phyloP scores from a whole-genome alignment of 192 early-diverging fungal species.

The Entomortierella chlamydospora region DNA sequence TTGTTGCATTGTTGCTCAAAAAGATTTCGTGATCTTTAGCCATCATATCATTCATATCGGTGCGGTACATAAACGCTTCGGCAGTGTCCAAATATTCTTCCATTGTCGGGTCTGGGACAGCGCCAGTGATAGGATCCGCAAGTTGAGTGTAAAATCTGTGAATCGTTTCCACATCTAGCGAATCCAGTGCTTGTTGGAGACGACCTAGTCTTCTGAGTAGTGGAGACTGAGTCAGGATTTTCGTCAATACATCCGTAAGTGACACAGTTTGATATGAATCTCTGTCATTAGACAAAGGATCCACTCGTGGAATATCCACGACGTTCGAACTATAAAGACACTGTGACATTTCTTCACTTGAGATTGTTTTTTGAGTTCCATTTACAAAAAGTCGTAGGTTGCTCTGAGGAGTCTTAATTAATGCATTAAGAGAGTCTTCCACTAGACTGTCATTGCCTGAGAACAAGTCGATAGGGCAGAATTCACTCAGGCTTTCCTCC shows the following conservation, averaged over 20 bases:
- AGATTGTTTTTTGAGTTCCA: constrained; percentile 31
- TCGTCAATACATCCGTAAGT: constrained; percentile 46
- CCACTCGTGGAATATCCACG: neutral
- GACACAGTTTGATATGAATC: neutral
- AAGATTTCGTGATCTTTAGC: constrained; percentile 27
- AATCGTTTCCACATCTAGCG: constrained; percentile 68
- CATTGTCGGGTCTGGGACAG: constrained; percentile 45
- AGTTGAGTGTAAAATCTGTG: constrained; percentile 28
- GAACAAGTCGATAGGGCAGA: constrained; percentile 80
- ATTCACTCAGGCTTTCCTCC: constrained; percentile 46
- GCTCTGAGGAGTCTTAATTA: constrained; percentile 62
- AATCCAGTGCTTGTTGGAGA: constrained; percentile 66
- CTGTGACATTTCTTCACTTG: neutral
- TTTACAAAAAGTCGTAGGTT: constrained; percentile 67
- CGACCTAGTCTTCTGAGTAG: constrained; percentile 59
- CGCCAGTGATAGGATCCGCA: neutral
- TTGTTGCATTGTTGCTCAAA: constrained; percentile 32
- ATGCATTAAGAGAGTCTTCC: constrained; percentile 47
- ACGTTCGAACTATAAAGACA: neutral
- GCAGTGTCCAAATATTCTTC: constrained; percentile 58
- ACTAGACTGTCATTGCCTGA: constrained; percentile 54
- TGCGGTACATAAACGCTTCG: constrained; percentile 50
- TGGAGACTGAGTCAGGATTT: constrained; percentile 58
- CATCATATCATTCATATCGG: constrained; percentile 29
- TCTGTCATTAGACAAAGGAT: neutral